Evolutionary conservation across 352 stramenopile species (phyloP), one percentile per base, ranked within the genome.

Genomic region (Globisporangium okanoganense): DNA sequence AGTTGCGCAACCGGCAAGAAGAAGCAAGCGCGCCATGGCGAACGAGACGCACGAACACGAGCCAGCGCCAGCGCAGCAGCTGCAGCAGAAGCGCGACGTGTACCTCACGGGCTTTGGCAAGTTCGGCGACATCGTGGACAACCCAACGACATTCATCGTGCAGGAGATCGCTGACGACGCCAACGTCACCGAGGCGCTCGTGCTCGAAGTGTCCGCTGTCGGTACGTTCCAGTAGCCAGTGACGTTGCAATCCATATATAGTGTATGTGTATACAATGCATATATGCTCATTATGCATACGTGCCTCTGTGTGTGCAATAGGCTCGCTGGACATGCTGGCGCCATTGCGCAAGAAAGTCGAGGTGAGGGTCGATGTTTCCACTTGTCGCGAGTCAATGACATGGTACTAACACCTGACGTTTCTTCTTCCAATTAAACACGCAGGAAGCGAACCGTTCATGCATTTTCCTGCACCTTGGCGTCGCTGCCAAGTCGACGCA

Each of bases 41-140:
- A 64, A 71, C 53, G 45, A 49, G 40, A 69, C 51, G 66, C 57
- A 58, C 4, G 38, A 57, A 29, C 76, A 78, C 45, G 78, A 77
- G 36, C 36, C 36, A 43, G n/a, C 5, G 36, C 36, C n/a, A 5
- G 0, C 1, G 47, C 47, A 10, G 43, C 18, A 45, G 38, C 12
- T 43, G 14, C 49, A 55, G 66, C 61, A 67, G 61, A 67, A 67
- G 47, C 78, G 81, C 47, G 77, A 83, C 51, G 82, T 92, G 66
- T 90, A 87, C 67, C 66, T 93, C 43, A 95, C 86, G 40, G 83
- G 86, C 49, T 95, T 95, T 40, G 86, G 83, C 70, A 88, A 89
- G 67, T 95, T 95, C 54, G 86, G 78, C 44, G 68, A 92, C 67
- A 87, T 95, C 35, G 35, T 87, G 13, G 77, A 91, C 51, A 95